Percentiles rank a stretch among this genome's conserved stretches.
These are phyloP conservation scores for Cryphonectria japonica DNA, from an alignment of 2,329 filamentous ascomycete genomes.

Conservation along the genomic window DNA sequence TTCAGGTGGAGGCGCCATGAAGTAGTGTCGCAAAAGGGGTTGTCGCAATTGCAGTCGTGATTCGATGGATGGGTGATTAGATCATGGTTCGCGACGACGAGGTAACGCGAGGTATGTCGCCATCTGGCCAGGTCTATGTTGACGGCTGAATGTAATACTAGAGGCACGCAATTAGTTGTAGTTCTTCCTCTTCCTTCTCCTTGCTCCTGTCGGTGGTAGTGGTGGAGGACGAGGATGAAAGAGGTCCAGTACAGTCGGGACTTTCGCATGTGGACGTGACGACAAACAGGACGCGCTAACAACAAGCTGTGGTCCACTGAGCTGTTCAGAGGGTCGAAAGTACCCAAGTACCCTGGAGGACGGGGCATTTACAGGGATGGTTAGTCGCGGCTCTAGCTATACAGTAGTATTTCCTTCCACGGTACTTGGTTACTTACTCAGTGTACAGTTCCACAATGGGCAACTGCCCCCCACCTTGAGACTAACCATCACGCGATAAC, in stretches of 20 bases:
- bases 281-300: constrained; percentile 6
- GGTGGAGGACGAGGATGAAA: not conserved
- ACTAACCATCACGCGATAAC: not conserved
- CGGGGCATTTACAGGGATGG: not conserved
- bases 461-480: not conserved
- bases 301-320: not conserved
- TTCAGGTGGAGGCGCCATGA: constrained; percentile 32
- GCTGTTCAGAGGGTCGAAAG: not conserved
- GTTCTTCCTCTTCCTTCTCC: not conserved
- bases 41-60: constrained; percentile 16
- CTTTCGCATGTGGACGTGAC: constrained; percentile 17
- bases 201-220: constrained; percentile 5
- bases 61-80: constrained; percentile 34
- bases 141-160: not conserved
- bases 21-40: constrained; percentile 15
- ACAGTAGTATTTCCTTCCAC: not conserved
- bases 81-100: constrained; percentile 22
- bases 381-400: not conserved
- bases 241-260: constrained; percentile 4
- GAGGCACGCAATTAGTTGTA: not conserved
- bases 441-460: not conserved
- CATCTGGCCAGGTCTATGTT: not conserved
- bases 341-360: not conserved
- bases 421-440: no score
- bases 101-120: constrained; percentile 10